These are phyloP conservation scores for Oligophagozyma castellii DNA, from an alignment of 1,139 yeast species.

Conservation along the genomic window DNA sequence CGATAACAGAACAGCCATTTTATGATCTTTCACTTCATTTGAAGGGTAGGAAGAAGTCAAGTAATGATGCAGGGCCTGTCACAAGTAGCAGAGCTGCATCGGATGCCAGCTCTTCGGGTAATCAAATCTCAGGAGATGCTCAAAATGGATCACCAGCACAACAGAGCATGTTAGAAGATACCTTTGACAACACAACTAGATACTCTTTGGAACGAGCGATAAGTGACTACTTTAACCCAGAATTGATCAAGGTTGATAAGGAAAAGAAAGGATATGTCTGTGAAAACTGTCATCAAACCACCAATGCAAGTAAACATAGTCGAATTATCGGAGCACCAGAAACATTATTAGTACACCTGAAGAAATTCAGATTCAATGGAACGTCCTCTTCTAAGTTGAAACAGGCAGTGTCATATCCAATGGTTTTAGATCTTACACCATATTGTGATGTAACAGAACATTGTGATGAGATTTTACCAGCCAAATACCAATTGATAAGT, in stretches of 20 bases:
- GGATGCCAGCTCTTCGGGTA: not conserved
- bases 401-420: constrained; percentile 71
- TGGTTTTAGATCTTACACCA: constrained; percentile 56
- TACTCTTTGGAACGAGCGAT: constrained; percentile 65
- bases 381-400: constrained; percentile 69
- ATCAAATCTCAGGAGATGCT: constrained; percentile 1
- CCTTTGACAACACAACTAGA: constrained; percentile 13
- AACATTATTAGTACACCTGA: constrained; percentile 71
- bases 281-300: constrained; percentile 67
- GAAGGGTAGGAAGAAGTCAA: constrained; percentile 34
- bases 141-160: constrained; percentile 1
- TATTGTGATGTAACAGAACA: constrained; percentile 26
- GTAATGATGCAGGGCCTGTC: constrained; percentile 10
- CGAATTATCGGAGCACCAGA: constrained; percentile 78
- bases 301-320: constrained; percentile 65
- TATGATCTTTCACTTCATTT: constrained; percentile 78
- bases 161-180: constrained; percentile 3
- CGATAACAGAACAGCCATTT: constrained; percentile 87
- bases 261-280: constrained; percentile 70
- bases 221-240: constrained; percentile 69
- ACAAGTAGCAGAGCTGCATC: no score
- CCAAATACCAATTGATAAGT: constrained; percentile 60
- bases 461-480: constrained; percentile 28
- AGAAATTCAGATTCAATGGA: constrained; percentile 81
- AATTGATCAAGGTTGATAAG: constrained; percentile 52